Percentiles rank a stretch among this genome's conserved stretches.
phyloP scores from a whole-genome alignment of 805 yeast genomes.

The Monosporozyma aquatica region DNA sequence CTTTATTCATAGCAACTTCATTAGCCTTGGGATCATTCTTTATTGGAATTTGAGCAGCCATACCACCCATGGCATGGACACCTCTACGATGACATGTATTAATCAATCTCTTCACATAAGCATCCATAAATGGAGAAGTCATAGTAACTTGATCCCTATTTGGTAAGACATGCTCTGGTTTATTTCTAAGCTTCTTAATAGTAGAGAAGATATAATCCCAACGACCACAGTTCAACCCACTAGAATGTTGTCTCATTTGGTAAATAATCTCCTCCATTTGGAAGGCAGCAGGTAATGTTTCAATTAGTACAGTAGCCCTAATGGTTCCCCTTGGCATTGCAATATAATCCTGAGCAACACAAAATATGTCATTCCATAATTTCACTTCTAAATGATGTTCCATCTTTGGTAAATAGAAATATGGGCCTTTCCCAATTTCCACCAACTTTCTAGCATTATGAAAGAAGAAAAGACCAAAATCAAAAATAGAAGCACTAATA shows the following conservation, averaged over 20 bases:
- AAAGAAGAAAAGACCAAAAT: conserved; percentile 69
- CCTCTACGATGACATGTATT: conserved; percentile 68
- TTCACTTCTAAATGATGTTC: conserved; percentile 77
- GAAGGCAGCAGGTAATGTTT: conserved; percentile 77
- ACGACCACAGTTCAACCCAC: conserved; percentile 81
- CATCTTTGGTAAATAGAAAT: conserved; percentile 78
- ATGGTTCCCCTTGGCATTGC: conserved; percentile 66
- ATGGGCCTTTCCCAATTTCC: conserved; percentile 65
- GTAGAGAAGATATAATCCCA: conserved; percentile 84
- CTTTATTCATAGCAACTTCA: conserved; percentile 59
- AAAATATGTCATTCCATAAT: conserved; percentile 75
- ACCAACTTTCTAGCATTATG: conserved; percentile 60
- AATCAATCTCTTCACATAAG: conserved; percentile 65
- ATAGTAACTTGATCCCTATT: conserved; percentile 71
- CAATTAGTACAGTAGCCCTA: conserved; percentile 73
- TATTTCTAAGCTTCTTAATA: conserved; percentile 64
- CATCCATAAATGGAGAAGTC: conserved; percentile 74
- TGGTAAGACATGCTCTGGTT: conserved; percentile 58
- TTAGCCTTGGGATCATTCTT: conserved; percentile 59
- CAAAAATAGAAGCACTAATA: conserved; percentile 67
- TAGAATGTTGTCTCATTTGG: conserved; percentile 65
- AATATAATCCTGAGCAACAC: conserved; percentile 64
- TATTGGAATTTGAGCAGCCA: conserved; percentile 84
- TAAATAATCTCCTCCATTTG: conserved; percentile 79
- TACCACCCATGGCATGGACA: conserved; percentile 84